Conservation (phyloP, 2,329 filamentous ascomycete genomes). For the Karstenula rhodostoma region DNA sequence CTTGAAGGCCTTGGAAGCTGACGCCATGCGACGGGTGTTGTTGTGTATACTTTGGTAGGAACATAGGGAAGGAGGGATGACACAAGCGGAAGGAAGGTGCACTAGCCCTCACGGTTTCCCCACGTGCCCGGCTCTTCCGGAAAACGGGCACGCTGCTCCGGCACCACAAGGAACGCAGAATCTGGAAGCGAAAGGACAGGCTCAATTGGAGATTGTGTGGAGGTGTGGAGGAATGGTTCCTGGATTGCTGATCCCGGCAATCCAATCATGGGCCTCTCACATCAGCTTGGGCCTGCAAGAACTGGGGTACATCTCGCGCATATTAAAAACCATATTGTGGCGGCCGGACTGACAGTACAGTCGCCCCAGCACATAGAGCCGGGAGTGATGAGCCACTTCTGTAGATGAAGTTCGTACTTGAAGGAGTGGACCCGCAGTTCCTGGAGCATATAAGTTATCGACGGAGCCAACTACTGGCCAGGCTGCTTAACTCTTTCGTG, state of each 20-base stretch:
- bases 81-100: not conserved
- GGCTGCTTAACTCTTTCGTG: slow-evolving; percentile 11
- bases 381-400: slow-evolving; percentile 21
- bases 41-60: not conserved
- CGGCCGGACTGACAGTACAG: slow-evolving; percentile 16
- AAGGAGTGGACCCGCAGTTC: slow-evolving; percentile 17
- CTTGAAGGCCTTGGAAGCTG: slow-evolving; percentile 1
- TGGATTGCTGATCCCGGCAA: slow-evolving; percentile 1
- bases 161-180: not conserved
- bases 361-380: slow-evolving; percentile 25
- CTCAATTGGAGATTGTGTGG: slow-evolving; percentile 8
- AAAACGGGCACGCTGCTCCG: slow-evolving; percentile 10
- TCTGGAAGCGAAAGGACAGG: slow-evolving; percentile 12
- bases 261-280: slow-evolving; percentile 22
- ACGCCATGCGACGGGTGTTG: slow-evolving; percentile 12
- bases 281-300: slow-evolving; percentile 25
- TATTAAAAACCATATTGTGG: slow-evolving; percentile 30
- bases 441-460: slow-evolving; percentile 27
- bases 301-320: slow-evolving; percentile 30
- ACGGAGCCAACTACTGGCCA: slow-evolving; percentile 14
- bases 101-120: slow-evolving; percentile 5
- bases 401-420: slow-evolving; percentile 21
- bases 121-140: slow-evolving; percentile 1
- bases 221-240: slow-evolving; percentile 14
- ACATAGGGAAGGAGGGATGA: slow-evolving; percentile 4